Evolutionary conservation across 805 yeast genomes (phyloP).

Genomic region (Hermanozyma aechmeae): DNA sequence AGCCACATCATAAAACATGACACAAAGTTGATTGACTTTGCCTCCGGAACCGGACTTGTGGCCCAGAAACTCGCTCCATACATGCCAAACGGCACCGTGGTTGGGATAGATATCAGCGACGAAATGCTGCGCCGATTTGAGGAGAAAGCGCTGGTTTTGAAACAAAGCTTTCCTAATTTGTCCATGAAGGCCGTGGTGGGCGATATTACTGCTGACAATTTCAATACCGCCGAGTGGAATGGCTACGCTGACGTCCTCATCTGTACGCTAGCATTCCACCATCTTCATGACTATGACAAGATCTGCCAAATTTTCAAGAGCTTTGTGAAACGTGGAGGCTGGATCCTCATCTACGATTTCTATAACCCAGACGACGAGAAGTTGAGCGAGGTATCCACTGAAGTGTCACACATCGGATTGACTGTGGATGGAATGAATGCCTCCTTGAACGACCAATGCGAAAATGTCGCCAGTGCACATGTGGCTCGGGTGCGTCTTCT

Average conservation of each 20-base stretch:
- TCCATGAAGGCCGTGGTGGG: slow-evolving; percentile 8
- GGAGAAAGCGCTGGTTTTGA: neutral
- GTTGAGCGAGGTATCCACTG: too few relatives aligned
- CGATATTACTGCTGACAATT: too few relatives aligned
- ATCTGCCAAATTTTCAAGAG: slow-evolving; percentile 21
- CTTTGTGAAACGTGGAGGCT: slow-evolving; percentile 25
- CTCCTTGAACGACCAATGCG: slow-evolving; percentile 2
- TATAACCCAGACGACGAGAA: slow-evolving; percentile 20
- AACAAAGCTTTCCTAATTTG: slow-evolving; percentile 5
- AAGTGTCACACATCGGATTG: slow-evolving; percentile 2
- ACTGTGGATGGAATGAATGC: slow-evolving; percentile 1
- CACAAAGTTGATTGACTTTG: slow-evolving; percentile 27
- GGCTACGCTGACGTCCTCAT: slow-evolving; percentile 17
- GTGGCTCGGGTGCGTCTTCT: slow-evolving; percentile 13
- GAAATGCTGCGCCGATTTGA: slow-evolving; percentile 11
- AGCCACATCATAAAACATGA: slow-evolving; percentile 2
- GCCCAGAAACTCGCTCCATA: slow-evolving; percentile 22
- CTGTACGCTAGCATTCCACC: slow-evolving; percentile 33
- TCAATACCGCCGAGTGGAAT: neutral
- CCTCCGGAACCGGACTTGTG: slow-evolving; percentile 35
- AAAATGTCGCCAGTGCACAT: slow-evolving; percentile 14
- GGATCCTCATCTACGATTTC: slow-evolving; percentile 27
- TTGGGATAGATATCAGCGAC: slow-evolving; percentile 30
- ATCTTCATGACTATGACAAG: slow-evolving; percentile 20
- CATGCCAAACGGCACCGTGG: slow-evolving; percentile 12